Evolutionary conservation across 2,329 filamentous ascomycete genomes (phyloP), one percentile per base, ranked within the genome.

Genomic region (Trichoderma sp.): DNA sequence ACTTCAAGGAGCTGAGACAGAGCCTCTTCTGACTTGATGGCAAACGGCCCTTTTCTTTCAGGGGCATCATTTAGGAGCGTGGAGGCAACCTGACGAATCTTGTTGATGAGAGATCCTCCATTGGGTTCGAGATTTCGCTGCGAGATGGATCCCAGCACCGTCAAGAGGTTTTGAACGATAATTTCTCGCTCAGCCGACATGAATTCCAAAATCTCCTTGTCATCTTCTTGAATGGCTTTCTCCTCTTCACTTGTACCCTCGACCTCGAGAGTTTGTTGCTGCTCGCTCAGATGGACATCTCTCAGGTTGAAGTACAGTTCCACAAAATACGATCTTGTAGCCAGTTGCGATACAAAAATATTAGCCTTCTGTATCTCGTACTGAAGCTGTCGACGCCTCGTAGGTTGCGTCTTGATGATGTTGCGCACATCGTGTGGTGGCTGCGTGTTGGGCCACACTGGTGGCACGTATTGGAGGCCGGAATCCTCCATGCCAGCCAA

Each of bases 361-460:
- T 97, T 97, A 7, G 93, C 93, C 79, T 97, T 97, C 79, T 97
- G 94, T 34, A 97, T 96, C 81, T 97, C 94, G 75, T 91, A 94
- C 78, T 96, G 93, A 5, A 94, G 80, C 70, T 86, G 84, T 1
- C 88, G 85, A 3, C 88, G 85, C 3, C 85, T 83, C 30, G 82
- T 79, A 1, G 86, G 85, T 30, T 88, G 82, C 24, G 82, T 80
- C 69, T 85, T 84, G 72, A 88, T 83, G 8, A 84, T 80, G 51
- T 83, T 84, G 56, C 86, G 85, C 18, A 88, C 77, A 74, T 89
- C 87, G 73, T 87, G 82, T 9, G 83, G 77, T 0, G 85, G 84
- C 73, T 85, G 83, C 6, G 81, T 80, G 68, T 80, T 82, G 8
- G 82, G 84, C 77, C 85, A 87, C 18, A 81, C 83, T 0, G 87